phyloP scores from a whole-genome alignment of 2,329 filamentous ascomycete species.

The Aspergillus eucalypticola region DNA sequence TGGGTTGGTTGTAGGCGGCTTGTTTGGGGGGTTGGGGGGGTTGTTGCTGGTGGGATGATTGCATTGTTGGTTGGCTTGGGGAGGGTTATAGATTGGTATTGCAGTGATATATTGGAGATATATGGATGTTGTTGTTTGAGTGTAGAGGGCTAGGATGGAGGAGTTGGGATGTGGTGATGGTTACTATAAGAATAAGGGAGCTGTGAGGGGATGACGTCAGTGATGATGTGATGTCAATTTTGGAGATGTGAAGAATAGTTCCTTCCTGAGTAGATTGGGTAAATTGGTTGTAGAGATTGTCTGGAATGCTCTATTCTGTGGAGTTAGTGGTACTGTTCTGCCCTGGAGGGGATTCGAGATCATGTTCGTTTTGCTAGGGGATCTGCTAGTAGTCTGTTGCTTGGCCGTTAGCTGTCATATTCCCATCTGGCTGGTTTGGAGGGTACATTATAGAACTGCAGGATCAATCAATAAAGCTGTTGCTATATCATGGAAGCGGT shows the following conservation, averaged over 20 bases:
- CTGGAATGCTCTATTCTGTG: not conserved
- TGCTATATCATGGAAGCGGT: no score
- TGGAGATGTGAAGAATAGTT: not conserved
- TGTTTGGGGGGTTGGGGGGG: constrained; percentile 38
- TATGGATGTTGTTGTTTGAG: not conserved
- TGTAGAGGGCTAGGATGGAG: not conserved
- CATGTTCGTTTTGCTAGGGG: no score
- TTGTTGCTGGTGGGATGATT: constrained; percentile 19
- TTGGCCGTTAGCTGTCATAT: no score
- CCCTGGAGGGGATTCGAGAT: not conserved
- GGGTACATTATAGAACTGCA: no score
- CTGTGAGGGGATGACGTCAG: constrained; percentile 27
- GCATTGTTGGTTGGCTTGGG: constrained; percentile 20
- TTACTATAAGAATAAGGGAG: not conserved
- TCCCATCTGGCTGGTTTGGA: no score
- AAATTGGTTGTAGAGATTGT: not conserved
- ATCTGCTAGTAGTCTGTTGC: no score
- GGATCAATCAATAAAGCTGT: no score
- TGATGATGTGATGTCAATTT: constrained; percentile 7
- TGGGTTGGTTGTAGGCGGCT: constrained; percentile 34
- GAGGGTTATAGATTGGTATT: not conserved
- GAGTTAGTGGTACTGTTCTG: not conserved
- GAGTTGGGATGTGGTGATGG: not conserved
- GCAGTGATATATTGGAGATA: not conserved
- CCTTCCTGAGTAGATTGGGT: not conserved